A percentile compares a stretch with the other conserved stretches of the same genome.
These are phyloP conservation scores for Blastocystis hominis DNA, from an alignment of 352 stramenopile genomes.

Conservation along the genomic window DNA sequence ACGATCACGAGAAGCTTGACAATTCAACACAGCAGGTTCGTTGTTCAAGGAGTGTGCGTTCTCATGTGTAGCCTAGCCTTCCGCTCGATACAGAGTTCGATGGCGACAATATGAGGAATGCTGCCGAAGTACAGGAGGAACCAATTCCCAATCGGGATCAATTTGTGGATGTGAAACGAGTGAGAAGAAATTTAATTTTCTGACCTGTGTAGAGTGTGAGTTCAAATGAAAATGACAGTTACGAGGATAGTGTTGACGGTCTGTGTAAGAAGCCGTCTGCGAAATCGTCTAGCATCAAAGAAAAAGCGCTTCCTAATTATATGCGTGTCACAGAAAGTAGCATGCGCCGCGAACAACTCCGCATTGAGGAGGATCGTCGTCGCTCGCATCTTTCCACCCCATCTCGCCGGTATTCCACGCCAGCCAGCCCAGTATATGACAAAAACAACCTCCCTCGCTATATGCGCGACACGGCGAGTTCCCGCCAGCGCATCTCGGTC, in stretches of 20 bases:
- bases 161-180: neutral
- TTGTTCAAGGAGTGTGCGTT: neutral
- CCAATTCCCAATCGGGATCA: neutral
- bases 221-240: constrained; percentile 10
- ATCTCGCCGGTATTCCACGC: neutral
- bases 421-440: neutral
- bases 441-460: neutral
- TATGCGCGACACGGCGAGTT: constrained; percentile 29
- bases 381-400: neutral
- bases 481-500: neutral
- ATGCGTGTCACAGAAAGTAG: neutral
- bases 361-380: neutral
- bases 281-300: neutral
- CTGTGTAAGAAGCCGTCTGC: neutral
- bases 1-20: neutral
- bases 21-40: neutral
- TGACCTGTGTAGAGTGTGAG: neutral
- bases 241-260: constrained; percentile 35
- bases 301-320: neutral
- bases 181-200: neutral
- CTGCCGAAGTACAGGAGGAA: neutral
- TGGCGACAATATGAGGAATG: neutral
- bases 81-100: neutral
- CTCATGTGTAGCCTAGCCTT: neutral
- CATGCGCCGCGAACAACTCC: neutral